Conservation (phyloP, 306 rosid genomes). For the Vicia faba region DNA sequence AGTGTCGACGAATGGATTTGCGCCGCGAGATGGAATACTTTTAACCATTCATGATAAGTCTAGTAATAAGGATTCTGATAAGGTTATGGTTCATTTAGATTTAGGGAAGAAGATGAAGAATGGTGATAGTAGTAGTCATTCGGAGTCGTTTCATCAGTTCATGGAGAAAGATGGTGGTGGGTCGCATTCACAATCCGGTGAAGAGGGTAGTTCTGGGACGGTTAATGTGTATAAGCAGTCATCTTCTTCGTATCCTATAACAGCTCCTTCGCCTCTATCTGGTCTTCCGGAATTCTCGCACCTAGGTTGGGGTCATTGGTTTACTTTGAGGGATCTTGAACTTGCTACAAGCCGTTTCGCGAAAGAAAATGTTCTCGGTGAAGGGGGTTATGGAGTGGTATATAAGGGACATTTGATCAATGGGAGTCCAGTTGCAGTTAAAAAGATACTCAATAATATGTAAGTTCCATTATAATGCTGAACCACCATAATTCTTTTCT, state of each 20-base stretch:
- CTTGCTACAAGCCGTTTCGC: slow-evolving; percentile 80
- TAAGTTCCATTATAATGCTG: slow-evolving; percentile 49
- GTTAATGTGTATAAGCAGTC: slow-evolving; percentile 57
- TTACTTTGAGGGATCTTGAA: slow-evolving; percentile 90
- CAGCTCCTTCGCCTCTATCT: slow-evolving; percentile 82
- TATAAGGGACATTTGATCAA: slow-evolving; percentile 76
- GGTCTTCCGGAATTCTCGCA: slow-evolving; percentile 92
- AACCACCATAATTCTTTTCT: slow-evolving; percentile 25
- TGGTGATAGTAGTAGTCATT: slow-evolving; percentile 65
- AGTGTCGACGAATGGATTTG: slow-evolving; percentile 62
- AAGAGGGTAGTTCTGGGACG: slow-evolving; percentile 76
- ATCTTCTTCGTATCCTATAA: slow-evolving; percentile 68
- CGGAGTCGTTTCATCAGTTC: slow-evolving; percentile 70
- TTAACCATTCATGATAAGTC: slow-evolving; percentile 84
- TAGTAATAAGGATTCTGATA: slow-evolving; percentile 73
- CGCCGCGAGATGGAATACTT: slow-evolving; percentile 81
- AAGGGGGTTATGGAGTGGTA: slow-evolving; percentile 98
- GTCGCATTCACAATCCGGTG: slow-evolving; percentile 74
- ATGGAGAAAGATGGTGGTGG: slow-evolving; percentile 63
- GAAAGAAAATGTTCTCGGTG: slow-evolving; percentile 80
- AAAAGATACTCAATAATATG: slow-evolving; percentile 92
- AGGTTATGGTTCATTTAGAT: slow-evolving; percentile 77
- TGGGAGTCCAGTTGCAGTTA: slow-evolving; percentile 90
- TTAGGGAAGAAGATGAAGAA: slow-evolving; percentile 65
- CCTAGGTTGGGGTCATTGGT: slow-evolving; percentile 99